These are phyloP conservation scores for Bruguiera sexangula DNA, from an alignment of 345 rosid genomes.

Conservation along the genomic window DNA sequence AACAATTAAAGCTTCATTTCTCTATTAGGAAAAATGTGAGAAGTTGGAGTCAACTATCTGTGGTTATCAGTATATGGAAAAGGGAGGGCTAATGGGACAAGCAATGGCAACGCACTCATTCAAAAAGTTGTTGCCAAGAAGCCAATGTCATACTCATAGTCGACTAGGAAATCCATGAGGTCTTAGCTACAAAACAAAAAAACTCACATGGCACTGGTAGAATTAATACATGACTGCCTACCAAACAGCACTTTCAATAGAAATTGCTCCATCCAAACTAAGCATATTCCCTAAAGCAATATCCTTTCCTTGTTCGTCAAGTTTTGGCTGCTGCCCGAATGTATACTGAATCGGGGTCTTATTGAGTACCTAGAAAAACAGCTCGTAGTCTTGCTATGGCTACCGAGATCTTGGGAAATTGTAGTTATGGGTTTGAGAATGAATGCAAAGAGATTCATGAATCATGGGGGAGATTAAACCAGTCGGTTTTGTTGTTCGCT, in stretches of 20 bases:
- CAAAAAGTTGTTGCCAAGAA: conserved; percentile 16
- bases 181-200: conserved; percentile 43
- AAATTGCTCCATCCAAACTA: neutral
- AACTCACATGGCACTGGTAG: conserved; percentile 2
- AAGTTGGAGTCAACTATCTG: too few relatives aligned
- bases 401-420: conserved; percentile 29
- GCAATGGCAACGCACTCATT: neutral
- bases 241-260: conserved; percentile 14
- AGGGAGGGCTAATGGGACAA: too few relatives aligned
- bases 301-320: conserved; percentile 31
- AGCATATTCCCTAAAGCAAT: neutral
- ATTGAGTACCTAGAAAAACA: neutral
- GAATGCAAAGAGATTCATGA: conserved; percentile 56
- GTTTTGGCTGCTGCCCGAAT: conserved; percentile 15
- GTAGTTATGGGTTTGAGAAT: conserved; percentile 29
- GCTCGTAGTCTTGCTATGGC: conserved; percentile 21
- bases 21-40: too few relatives aligned
- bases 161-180: conserved; percentile 46
- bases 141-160: conserved; percentile 23
- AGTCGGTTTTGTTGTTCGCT: conserved; percentile 31
- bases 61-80: too few relatives aligned
- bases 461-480: conserved; percentile 29
- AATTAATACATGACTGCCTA: neutral
- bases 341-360: conserved; percentile 1
- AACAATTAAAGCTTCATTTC: too few relatives aligned